These are phyloP conservation scores for Beauveria sp. DNA, from an alignment of 2,329 filamentous ascomycete species.

Conservation along the genomic window DNA sequence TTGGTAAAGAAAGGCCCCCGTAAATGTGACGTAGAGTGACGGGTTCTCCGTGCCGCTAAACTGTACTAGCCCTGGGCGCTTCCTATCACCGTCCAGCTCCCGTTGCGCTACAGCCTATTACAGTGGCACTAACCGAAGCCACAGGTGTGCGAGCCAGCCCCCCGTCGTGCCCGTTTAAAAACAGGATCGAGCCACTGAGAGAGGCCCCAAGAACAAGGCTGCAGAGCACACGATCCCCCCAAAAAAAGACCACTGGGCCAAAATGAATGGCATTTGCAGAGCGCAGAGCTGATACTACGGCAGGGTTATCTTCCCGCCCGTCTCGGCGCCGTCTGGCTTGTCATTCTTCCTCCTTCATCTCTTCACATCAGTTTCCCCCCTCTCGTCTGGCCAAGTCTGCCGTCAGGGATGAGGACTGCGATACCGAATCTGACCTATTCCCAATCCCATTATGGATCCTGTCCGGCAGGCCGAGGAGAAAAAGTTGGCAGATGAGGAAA, in stretches of 20 bases:
- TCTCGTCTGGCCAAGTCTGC: neutral
- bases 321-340: too few relatives aligned
- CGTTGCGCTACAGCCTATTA: neutral
- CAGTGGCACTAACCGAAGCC: constrained; percentile 6
- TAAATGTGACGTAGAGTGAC: constrained; percentile 2
- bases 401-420: constrained; percentile 1
- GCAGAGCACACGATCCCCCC: neutral
- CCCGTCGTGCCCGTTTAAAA: neutral
- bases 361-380: neutral
- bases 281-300: neutral
- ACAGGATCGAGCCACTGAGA: neutral
- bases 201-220: neutral
- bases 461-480: neutral
- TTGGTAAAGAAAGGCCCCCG: neutral
- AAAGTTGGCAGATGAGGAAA: neutral
- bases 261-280: neutral
- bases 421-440: neutral
- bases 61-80: neutral
- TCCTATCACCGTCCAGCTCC: constrained; percentile 9
- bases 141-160: neutral
- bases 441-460: neutral
- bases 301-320: neutral
- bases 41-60: constrained; percentile 1
- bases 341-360: neutral
- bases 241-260: neutral